Evolutionary conservation across 2,329 filamentous ascomycete genomes (phyloP).

Genomic region (Apiospora marii): DNA sequence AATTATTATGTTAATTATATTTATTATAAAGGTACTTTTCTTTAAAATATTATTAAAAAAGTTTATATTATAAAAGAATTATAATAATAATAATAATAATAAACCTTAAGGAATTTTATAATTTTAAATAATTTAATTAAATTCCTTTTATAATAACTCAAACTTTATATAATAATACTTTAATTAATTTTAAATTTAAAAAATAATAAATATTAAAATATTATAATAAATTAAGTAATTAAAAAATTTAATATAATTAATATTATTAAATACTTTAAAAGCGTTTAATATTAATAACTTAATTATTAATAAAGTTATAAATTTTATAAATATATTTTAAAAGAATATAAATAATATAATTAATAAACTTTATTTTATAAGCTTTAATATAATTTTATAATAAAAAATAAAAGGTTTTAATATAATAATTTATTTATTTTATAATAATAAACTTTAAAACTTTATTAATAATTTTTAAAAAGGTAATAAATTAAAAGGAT

Average conservation of each 20-base stretch:
- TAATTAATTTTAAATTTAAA: neutral
- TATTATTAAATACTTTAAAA: neutral
- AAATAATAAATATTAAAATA: neutral
- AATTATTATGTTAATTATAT: too few species aligned
- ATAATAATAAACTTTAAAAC: too few species aligned
- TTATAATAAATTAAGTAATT: neutral
- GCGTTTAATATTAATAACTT: neutral
- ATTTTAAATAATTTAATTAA: neutral
- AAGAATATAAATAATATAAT: neutral
- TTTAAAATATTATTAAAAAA: too few species aligned
- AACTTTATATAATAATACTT: neutral
- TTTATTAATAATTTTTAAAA: too few species aligned
- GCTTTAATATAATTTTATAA: neutral
- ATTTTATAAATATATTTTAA: neutral
- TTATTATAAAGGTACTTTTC: too few species aligned
- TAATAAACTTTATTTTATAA: neutral
- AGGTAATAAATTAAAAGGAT: too few species aligned
- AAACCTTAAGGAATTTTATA: too few species aligned
- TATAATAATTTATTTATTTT: too few species aligned
- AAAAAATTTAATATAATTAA: neutral
- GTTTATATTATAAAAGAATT: too few species aligned
- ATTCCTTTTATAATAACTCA: neutral
- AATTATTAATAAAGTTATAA: neutral
- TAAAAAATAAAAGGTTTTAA: neutral
- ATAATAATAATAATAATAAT: too few species aligned